Conservation (phyloP, 805 yeast species). For the Peterozyma toletana region DNA sequence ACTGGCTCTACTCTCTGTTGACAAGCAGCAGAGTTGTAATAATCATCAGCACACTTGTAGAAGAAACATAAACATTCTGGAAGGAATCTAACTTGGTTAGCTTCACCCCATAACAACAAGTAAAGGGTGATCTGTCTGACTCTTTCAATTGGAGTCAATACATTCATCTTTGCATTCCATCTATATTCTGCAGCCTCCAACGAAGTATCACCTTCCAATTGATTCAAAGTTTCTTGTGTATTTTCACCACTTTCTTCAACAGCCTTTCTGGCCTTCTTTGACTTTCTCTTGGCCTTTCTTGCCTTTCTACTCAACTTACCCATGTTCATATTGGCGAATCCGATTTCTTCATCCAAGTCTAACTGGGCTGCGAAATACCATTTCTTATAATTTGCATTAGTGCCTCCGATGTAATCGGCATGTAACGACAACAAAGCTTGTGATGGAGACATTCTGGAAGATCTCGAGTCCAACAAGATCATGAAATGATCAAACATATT, state of each 20-base stretch:
- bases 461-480: slow-evolving; percentile 76
- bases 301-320: slow-evolving; percentile 76
- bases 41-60: slow-evolving; percentile 91
- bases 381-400: slow-evolving; percentile 74
- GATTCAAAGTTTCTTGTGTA: slow-evolving; percentile 50
- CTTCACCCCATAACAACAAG: slow-evolving; percentile 82
- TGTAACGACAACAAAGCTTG: slow-evolving; percentile 78
- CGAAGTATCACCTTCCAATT: slow-evolving; percentile 78
- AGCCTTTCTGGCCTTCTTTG: slow-evolving; percentile 68
- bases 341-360: slow-evolving; percentile 78
- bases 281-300: slow-evolving; percentile 73
- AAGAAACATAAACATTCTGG: slow-evolving; percentile 87
- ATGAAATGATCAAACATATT: slow-evolving; percentile 84
- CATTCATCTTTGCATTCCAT: slow-evolving; percentile 80
- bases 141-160: slow-evolving; percentile 65
- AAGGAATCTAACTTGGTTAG: slow-evolving; percentile 90
- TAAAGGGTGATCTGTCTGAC: slow-evolving; percentile 75
- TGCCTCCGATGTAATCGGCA: slow-evolving; percentile 87
- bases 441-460: slow-evolving; percentile 85
- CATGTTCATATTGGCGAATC: slow-evolving; percentile 73
- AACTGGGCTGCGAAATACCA: slow-evolving; percentile 89
- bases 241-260: slow-evolving; percentile 59
- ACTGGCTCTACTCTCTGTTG: slow-evolving; percentile 80
- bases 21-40: slow-evolving; percentile 81
- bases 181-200: slow-evolving; percentile 76